A percentile compares a stretch with the other conserved stretches of the same genome.
Conservation (phyloP, 164 flowering plant genomes). For the Berberis thunbergii region DNA sequence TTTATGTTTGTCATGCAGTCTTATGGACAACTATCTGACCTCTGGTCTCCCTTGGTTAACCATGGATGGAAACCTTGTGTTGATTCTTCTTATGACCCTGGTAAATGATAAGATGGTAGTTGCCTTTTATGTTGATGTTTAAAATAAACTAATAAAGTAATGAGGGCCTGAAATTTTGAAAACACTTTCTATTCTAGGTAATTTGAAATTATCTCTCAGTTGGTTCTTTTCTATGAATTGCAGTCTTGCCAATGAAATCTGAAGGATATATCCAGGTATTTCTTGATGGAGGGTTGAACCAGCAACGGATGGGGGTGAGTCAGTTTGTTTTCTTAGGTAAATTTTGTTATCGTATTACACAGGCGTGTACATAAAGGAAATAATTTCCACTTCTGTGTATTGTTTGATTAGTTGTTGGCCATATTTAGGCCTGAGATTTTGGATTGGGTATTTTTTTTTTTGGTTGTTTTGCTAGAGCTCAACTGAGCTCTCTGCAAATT, state of each 20-base stretch:
- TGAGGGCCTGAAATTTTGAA: too few species aligned
- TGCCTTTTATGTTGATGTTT: neutral
- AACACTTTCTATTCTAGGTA: neutral
- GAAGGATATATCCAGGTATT: conserved; percentile 85
- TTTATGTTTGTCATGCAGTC: conserved; percentile 30
- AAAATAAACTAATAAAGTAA: too few species aligned
- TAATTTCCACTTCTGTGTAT: neutral
- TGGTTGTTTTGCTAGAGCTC: too few species aligned
- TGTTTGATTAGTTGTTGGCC: neutral
- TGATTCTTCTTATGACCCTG: conserved; percentile 19
- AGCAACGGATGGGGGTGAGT: conserved; percentile 98
- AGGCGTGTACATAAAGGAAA: too few species aligned
- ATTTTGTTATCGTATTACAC: neutral
- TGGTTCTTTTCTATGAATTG: conserved; percentile 5
- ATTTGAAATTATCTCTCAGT: neutral
- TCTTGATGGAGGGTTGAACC: conserved; percentile 97
- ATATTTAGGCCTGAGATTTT: too few species aligned
- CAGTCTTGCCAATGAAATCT: conserved; percentile 55
- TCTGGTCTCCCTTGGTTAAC: conserved; percentile 67
- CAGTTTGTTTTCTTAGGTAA: neutral
- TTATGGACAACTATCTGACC: conserved; percentile 38
- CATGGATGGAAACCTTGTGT: conserved; percentile 73
- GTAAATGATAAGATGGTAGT: conserved; percentile 30
- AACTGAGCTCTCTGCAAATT: too few species aligned
- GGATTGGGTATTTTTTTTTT: too few species aligned